phyloP scores from a whole-genome alignment of 176 grass and related monocot genomes.

The Phoenix dactylifera region DNA sequence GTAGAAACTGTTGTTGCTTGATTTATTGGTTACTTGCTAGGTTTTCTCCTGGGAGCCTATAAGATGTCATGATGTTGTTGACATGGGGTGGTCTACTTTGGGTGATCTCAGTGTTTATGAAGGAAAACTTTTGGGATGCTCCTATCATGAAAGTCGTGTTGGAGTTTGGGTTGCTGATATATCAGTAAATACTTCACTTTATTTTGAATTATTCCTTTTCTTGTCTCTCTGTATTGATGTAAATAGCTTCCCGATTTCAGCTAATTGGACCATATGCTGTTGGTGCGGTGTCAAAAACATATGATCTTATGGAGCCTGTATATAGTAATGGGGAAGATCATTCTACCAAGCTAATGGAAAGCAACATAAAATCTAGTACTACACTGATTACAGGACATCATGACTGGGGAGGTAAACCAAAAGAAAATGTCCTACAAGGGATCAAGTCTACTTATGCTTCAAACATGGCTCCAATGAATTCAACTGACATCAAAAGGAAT shows the following conservation, averaged over 20 bases:
- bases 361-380: slow-evolving; percentile 25
- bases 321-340: slow-evolving; percentile 30
- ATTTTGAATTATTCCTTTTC: neutral
- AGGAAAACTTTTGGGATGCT: slow-evolving; percentile 97
- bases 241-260: slow-evolving; percentile 31
- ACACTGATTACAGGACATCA: slow-evolving; percentile 25
- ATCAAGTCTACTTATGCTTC: slow-evolving; percentile 19
- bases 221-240: slow-evolving; percentile 25
- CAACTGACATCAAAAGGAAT: slow-evolving; percentile 37
- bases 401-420: slow-evolving; percentile 19
- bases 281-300: slow-evolving; percentile 65
- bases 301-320: slow-evolving; percentile 38
- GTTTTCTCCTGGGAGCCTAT: slow-evolving; percentile 98
- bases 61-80: slow-evolving; percentile 79
- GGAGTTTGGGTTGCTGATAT: slow-evolving; percentile 96
- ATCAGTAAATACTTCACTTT: slow-evolving; percentile 47
- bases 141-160: slow-evolving; percentile 55
- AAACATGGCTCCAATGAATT: slow-evolving; percentile 23
- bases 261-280: slow-evolving; percentile 92
- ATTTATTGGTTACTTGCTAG: slow-evolving; percentile 33
- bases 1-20: slow-evolving; percentile 3
- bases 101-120: slow-evolving; percentile 94
- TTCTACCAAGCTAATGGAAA: slow-evolving; percentile 31
- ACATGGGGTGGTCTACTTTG: slow-evolving; percentile 87
- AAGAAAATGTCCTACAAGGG: slow-evolving; percentile 19